A percentile compares a stretch with the other conserved stretches of the same genome.
phyloP scores from a whole-genome alignment of 768 basidiomycete genomes.

The Guyanaporus albipodus region DNA sequence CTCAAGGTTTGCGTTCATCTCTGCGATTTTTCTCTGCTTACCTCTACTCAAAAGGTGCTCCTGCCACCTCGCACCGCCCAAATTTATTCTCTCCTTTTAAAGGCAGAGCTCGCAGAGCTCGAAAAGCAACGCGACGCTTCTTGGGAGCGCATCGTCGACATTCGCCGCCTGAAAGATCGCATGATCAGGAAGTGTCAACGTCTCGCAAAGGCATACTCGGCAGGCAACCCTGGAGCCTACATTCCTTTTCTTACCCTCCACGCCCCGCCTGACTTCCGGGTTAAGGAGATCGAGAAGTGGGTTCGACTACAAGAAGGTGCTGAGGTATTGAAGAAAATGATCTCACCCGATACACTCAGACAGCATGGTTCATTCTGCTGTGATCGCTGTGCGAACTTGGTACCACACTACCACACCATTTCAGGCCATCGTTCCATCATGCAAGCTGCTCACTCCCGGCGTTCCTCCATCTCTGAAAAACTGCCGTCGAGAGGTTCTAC shows the following conservation, averaged over 20 bases:
- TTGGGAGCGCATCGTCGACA: conserved; percentile 69
- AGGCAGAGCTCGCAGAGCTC: conserved; percentile 58
- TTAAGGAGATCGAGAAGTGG: conserved; percentile 81
- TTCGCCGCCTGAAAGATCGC: conserved; percentile 75
- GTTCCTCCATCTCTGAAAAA: conserved; percentile 24
- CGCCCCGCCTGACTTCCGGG: conserved; percentile 66
- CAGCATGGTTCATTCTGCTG: conserved; percentile 32
- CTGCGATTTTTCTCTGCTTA: neutral
- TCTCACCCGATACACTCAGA: conserved; percentile 16
- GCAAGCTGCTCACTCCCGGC: conserved; percentile 26
- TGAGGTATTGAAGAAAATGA: conserved; percentile 22
- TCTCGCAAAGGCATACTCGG: conserved; percentile 45
- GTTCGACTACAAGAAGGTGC: conserved; percentile 46
- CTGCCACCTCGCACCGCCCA: conserved; percentile 63
- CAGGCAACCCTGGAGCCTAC: conserved; percentile 36
- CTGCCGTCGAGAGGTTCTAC: conserved; percentile 5
- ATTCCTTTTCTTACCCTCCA: conserved; percentile 61
- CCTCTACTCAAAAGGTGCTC: conserved; percentile 46
- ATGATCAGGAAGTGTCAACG: conserved; percentile 79
- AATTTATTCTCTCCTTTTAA: conserved; percentile 63
- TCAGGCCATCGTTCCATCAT: conserved; percentile 26
- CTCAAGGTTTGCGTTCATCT: conserved; percentile 49
- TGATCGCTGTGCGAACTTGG: conserved; percentile 32
- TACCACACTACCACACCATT: conserved; percentile 30
- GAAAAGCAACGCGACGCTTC: conserved; percentile 50